Evolutionary conservation across 2,329 filamentous ascomycete genomes (phyloP), one percentile per base, ranked within the genome.

Genomic region (Elsinoe australis): DNA sequence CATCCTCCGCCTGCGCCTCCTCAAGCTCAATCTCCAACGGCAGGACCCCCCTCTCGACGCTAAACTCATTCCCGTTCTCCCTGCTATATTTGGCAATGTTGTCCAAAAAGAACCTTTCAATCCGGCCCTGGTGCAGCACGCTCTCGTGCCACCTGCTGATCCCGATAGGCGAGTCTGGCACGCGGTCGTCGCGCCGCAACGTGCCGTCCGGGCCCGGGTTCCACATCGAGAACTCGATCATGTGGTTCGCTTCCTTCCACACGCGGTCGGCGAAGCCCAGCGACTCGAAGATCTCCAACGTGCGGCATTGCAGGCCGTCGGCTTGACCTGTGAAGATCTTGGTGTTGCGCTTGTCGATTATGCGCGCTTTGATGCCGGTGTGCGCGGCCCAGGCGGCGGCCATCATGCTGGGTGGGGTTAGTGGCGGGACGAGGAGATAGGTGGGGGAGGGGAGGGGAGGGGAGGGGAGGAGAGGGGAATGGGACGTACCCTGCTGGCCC

Each of bases 241-340:
- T 76, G 58, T 80, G 79, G 58, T 83, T 83, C 9, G 76, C 72
- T 55, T 85, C 82, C 39, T 79, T 79, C 75, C 78, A 79, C 1
- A 73, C 75, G 3, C 74, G 67, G 53, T 85, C 75, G 2, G 70
- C 79, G 50, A 87, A 76, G 0, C 78, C 82, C 55, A 87, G 83
- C 42, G 76, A 79, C 55, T 87, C 80, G 49, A 87, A 77, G n/a
- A 87, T 83, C 61, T 87, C 80, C 1, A 85, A 68, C 0, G 79
- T 84, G 1, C 82, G 77, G 53, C 74, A 77, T 63, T 85, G 79
- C 2, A 83, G 67, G 1, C 76, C 77, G 53, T 75, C 73, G 1
- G 71, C 71, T 54, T 73, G 71, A 18, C 64, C 61, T 49, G 62
- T 48, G 32, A 49, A 51, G 38, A 69, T 62, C 52, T 67, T 66